Evolutionary conservation across 208 protist species (phyloP).

Genomic region (Wallacemonas collosoma): DNA sequence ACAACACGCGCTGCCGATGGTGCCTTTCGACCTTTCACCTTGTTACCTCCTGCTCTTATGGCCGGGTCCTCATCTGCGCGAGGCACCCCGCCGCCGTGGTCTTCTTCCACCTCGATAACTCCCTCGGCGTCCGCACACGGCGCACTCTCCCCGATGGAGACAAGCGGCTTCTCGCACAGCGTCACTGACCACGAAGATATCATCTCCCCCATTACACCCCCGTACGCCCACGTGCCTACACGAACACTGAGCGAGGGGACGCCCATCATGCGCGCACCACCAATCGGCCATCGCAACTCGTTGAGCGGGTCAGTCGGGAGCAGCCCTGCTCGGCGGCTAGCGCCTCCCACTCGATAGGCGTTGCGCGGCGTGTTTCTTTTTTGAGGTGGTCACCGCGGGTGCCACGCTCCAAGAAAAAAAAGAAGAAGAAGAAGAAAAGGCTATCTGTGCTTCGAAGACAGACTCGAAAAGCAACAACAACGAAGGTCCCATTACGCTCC

Average conservation of each 20-base stretch:
- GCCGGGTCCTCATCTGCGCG: too few relatives aligned
- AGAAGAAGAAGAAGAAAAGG: too few relatives aligned
- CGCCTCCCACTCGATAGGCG: neutral
- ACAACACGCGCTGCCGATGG: neutral
- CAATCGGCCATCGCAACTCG: neutral
- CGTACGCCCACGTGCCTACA: neutral
- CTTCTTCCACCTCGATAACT: neutral
- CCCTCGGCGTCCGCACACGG: neutral
- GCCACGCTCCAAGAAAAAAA: too few relatives aligned
- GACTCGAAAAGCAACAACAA: too few relatives aligned
- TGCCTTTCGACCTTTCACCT: neutral
- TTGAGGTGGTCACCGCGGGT: neutral
- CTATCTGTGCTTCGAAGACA: too few relatives aligned
- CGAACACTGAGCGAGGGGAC: neutral
- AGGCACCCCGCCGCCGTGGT: too few relatives aligned
- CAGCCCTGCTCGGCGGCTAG: neutral
- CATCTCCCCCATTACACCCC: neutral
- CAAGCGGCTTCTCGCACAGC: slow-evolving; percentile 5
- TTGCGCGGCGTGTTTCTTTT: neutral
- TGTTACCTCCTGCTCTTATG: neutral
- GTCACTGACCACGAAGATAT: neutral
- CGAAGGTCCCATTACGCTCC: neutral
- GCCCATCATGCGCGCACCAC: slow-evolving; percentile 7
- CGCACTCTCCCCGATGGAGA: neutral
- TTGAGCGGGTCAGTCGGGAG: too few relatives aligned